phyloP scores from a whole-genome alignment of 805 yeast species.

The Saturnispora sekii region DNA sequence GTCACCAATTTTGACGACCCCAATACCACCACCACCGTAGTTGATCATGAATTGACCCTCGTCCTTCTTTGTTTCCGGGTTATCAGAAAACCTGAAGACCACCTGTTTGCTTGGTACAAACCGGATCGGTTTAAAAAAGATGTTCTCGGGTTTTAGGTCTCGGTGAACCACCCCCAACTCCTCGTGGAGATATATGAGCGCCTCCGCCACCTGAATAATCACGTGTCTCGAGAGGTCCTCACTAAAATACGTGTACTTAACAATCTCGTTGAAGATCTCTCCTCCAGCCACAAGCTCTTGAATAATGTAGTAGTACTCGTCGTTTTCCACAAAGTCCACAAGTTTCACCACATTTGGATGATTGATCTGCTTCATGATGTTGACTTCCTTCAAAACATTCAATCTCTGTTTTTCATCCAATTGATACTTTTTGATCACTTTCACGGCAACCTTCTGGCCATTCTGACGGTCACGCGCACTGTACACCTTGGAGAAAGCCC shows the following conservation, averaged over 20 bases:
- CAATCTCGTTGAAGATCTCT: slow-evolving; percentile 71
- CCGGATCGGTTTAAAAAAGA: slow-evolving; percentile 54
- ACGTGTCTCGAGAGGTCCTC: slow-evolving; percentile 68
- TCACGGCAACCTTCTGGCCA: slow-evolving; percentile 39
- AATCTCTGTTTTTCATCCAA: slow-evolving; percentile 52
- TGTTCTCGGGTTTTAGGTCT: slow-evolving; percentile 75
- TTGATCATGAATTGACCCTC: slow-evolving; percentile 80
- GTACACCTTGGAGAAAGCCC: slow-evolving; percentile 50
- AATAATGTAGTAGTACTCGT: slow-evolving; percentile 52
- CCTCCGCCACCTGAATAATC: slow-evolving; percentile 60
- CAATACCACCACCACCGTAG: slow-evolving; percentile 90
- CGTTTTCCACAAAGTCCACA: slow-evolving; percentile 56
- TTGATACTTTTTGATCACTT: slow-evolving; percentile 58
- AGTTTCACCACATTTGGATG: slow-evolving; percentile 58
- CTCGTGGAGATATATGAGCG: slow-evolving; percentile 60
- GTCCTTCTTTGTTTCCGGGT: slow-evolving; percentile 58
- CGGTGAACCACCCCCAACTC: slow-evolving; percentile 73
- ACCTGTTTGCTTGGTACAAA: slow-evolving; percentile 31
- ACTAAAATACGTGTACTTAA: slow-evolving; percentile 64
- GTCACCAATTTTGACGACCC: slow-evolving; percentile 84
- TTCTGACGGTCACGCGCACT: slow-evolving; percentile 34
- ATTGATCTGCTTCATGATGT: slow-evolving; percentile 57
- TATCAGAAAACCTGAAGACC: slow-evolving; percentile 52
- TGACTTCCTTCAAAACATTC: slow-evolving; percentile 72
- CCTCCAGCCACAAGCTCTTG: slow-evolving; percentile 74